Base-by-base conservation (phyloP, 2,329 filamentous ascomycete species). In the Diaporthe batatas region DNA sequence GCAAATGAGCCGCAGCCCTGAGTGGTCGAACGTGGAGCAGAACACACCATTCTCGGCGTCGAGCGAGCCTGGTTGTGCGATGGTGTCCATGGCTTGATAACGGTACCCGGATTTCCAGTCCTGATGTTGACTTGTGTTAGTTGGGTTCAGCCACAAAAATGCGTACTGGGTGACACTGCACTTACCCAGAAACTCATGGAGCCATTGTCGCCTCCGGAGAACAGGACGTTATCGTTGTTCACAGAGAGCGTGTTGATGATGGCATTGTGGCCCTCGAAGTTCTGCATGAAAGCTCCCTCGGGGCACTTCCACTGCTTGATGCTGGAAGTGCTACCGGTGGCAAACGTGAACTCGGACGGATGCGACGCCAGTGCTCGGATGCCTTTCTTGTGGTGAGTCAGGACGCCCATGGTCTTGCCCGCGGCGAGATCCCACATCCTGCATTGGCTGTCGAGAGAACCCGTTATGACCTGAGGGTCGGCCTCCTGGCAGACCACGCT, bases 241-340 rank as follows among this genome's bases (percentile, higher is more conserved):
- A 96, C 95, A 55, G 94, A 90, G 58, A 99, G 85, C 0, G 95
- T 95, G 83, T 99, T 99, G 85, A 99, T 96, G 81, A 99, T 97
- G 74, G 94, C 91, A 79, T 98, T 98, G 80, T 98, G 96, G 6
- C 96, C 96, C 55, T 98, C 94, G 79, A 98, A 98, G 81, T 98
- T 98, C 82, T 98, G 95, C 96, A 99, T 99, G 81, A 99, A 98
- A 21, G 94, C 94, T 49, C 96, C 97, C 81, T 98, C 95, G 1
- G 97, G 97, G 77, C 95, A 98, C 82, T 98, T 98, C 96, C 96
- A 99, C 84, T 99, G 96, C 86, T 99, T 99, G 84, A 99, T 98
- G 80, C 93, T 95, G 32, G 93, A 93, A 0, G 96, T 95, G 79
- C 94, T 97, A 55, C 93, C 96, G 74, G 91, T 95, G 6, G 96